Conservation (phyloP, 2,329 filamentous ascomycete species). For the Aspergillus sojae region DNA sequence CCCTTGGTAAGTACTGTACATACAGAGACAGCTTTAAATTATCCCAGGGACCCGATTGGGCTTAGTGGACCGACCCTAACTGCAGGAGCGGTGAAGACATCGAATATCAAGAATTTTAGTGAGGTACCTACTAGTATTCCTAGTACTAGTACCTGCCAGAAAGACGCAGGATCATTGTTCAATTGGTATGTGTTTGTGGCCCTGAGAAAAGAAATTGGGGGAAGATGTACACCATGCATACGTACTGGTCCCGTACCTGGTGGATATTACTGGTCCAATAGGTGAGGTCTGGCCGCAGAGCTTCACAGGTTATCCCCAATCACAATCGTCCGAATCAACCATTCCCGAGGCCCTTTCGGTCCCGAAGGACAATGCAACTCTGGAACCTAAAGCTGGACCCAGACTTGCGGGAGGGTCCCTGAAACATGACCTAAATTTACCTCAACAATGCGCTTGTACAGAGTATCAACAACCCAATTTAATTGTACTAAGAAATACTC, state of each 20-base stretch:
- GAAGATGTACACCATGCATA: neutral
- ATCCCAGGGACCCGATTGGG: slow-evolving; percentile 3
- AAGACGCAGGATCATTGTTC: neutral
- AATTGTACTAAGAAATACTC: neutral
- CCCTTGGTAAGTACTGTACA: no score
- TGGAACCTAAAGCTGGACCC: slow-evolving; percentile 3
- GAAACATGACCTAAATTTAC: slow-evolving; percentile 23
- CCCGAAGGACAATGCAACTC: slow-evolving; percentile 1
- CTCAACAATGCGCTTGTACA: neutral
- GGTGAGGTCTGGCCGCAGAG: neutral
- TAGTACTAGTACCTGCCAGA: neutral
- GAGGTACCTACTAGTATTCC: neutral
- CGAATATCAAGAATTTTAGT: neutral
- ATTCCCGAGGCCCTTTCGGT: slow-evolving; percentile 12
- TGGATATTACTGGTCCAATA: slow-evolving; percentile 2
- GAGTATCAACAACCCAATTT: neutral
- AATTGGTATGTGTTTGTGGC: neutral
- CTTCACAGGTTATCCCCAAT: slow-evolving; percentile 5
- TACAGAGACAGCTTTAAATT: neutral
- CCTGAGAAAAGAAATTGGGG: neutral
- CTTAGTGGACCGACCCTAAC: neutral
- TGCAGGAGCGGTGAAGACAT: slow-evolving; percentile 5
- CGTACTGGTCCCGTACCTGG: slow-evolving; percentile 5
- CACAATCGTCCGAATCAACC: slow-evolving; percentile 6
- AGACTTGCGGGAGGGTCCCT: slow-evolving; percentile 19